Base-by-base conservation (phyloP, 495 filamentous ascomycete genomes). In the Podospora comata region DNA sequence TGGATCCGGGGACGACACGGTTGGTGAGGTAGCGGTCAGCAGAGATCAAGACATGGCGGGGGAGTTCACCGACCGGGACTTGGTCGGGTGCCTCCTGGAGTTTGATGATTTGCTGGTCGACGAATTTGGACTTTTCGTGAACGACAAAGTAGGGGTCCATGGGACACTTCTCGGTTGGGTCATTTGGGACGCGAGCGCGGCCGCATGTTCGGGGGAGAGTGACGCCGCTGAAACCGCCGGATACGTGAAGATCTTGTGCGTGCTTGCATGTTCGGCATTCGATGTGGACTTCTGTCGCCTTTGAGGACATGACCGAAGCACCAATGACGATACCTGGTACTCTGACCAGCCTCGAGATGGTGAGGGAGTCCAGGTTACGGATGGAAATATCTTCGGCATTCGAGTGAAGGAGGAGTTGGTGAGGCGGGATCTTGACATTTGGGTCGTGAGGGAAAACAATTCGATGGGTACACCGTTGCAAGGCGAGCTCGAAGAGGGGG, bases 261-360 rank as follows among this genome's bases (percentile, higher is more conserved):
- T 92, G 86, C 61, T 88, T 85, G 81, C 96, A 99, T 71, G 88
- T 92, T 71, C 92, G 89, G 81, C 96, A 99, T 81, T 94, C 90
- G 66, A 98, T 90, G 72, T 90, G 84, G 20, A 99, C 85, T 15
- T 87, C 80, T 11, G 93, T 98, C 26, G 96, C 91, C 84, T 98
- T 98, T 11, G 94, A 97, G 18, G 93, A 96, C 77, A 97, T 89
- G 16, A 96, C 96, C 0, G 94, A 97, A 61, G 96, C 96, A 61
- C 96, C 94, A 74, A 99, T 98, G 59, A 99, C 91, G 69, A 99
- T 99, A 48, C 96, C 96, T 6, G 95, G 94, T 59, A 98, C 96
- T 59, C 96, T 89, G 28, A 99, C 94, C 54, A 99, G 92, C 71
- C 93, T 88, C 6, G 95, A 96, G 71, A 99, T 94, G 75, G 91